These are phyloP conservation scores for Alloteropsis semialata DNA, from an alignment of 176 grass and related monocot genomes.

Conservation along the genomic window DNA sequence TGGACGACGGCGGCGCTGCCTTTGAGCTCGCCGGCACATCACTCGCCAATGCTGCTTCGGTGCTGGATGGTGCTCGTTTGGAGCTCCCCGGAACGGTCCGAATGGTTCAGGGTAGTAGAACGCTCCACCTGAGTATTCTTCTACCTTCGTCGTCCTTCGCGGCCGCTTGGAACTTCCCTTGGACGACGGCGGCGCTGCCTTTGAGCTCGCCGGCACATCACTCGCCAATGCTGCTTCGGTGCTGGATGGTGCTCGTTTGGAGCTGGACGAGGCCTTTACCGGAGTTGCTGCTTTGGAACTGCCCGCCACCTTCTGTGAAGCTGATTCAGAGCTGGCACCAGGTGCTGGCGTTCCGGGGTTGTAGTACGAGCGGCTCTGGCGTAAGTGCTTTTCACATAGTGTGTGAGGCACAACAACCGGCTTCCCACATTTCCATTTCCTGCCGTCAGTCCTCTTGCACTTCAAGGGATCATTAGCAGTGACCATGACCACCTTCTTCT, in stretches of 20 bases:
- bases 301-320: background rate
- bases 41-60: background rate
- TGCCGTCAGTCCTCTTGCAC: slow-evolving; percentile 32
- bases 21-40: background rate
- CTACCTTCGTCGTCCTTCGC: background rate
- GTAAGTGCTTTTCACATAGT: slow-evolving; percentile 21
- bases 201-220: background rate
- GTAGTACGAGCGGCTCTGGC: background rate
- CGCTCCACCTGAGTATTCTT: background rate
- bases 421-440: background rate
- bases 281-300: background rate
- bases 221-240: background rate
- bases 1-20: background rate
- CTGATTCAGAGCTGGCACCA: background rate
- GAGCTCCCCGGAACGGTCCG: background rate
- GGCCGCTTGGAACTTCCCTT: background rate
- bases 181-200: background rate
- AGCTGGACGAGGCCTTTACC: background rate
- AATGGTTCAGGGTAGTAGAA: background rate
- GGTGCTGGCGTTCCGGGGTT: background rate
- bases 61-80: background rate
- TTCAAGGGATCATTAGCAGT: background rate
- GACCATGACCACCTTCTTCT: background rate
- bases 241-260: background rate
- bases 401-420: background rate